Base-by-base conservation (phyloP, 257 asterid species). In the Penstemon davidsonii region DNA sequence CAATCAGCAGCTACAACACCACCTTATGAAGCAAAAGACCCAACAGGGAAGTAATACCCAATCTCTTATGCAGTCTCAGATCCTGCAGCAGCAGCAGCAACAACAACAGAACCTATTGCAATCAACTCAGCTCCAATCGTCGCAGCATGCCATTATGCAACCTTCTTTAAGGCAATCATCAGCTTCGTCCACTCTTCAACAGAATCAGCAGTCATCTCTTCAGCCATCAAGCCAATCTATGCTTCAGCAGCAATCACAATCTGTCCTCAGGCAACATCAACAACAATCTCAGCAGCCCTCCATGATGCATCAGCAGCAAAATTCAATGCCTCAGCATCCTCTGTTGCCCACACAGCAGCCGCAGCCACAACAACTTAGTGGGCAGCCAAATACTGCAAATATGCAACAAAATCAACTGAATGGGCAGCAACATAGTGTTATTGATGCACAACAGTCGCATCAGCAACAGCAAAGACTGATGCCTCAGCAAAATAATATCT, bases 141-240 rank as follows among this genome's bases (percentile, higher is more conserved):
- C 96, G 75, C 97, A 92, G 83, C 95, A 86, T 76, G 82, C 84
- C 78, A 86, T 84, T 66, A 83, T 85, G 92, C 99, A 87, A 80
- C 82, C 95, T 60, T 78, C 95, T 63, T 66, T 80, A 66, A 80
- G 90, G 86, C 97, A 93, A 64, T 62, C 92, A n/a, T 58, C 89
- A 62, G 76, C 88, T 66, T 80, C 88, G 41, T 75, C 97, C 12
- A 70, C 80, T 69, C 89, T 82, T 69, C 98, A 82, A 78, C 86
- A 86, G 81, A 93, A 80, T 81, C 96, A 84, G 76, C 97, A 83
- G 78, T 69, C 92, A 51, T 79, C 96, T 72, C 76, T 79, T 66
- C 98, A 83, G 72, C 96, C 85, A 75, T 73, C 89, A 66, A 67
- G 81, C 70, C 99, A 90, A 73, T 78, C 95, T 55, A 74, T 87